These are phyloP conservation scores for Chytridiales sp. DNA, from an alignment of 371 early-diverging fungal genomes.

Conservation along the genomic window DNA sequence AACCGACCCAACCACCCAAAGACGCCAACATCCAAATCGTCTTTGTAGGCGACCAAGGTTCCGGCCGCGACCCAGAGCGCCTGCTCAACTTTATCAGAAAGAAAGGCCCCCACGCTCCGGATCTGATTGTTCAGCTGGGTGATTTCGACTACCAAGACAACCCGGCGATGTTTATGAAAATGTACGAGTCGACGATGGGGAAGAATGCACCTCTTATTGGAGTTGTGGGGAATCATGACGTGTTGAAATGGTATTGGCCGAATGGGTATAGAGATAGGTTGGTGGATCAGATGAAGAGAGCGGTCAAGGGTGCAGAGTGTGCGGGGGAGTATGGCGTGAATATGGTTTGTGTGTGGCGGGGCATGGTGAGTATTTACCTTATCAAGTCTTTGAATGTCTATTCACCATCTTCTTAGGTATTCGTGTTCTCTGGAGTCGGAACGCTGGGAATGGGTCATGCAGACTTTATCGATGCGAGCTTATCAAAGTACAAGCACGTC, in stretches of 20 bases:
- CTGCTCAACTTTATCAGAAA: slow-evolving; percentile 35
- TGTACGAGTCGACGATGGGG: slow-evolving; percentile 19
- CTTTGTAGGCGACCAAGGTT: slow-evolving; percentile 41
- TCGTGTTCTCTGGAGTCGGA: slow-evolving; percentile 44
- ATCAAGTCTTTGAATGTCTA: neutral
- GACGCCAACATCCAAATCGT: slow-evolving; percentile 33
- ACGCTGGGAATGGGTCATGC: slow-evolving; percentile 39
- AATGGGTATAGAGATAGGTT: slow-evolving; percentile 33
- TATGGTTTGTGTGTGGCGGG: slow-evolving; percentile 31
- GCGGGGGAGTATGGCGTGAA: slow-evolving; percentile 43
- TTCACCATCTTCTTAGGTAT: slow-evolving; percentile 11
- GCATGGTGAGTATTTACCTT: slow-evolving; percentile 25
- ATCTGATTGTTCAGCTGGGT: slow-evolving; percentile 28
- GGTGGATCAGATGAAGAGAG: slow-evolving; percentile 12
- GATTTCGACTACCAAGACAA: slow-evolving; percentile 39
- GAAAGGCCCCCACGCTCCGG: slow-evolving; percentile 14
- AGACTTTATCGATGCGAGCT: slow-evolving; percentile 17
- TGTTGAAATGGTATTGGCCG: slow-evolving; percentile 32
- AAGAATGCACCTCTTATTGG: slow-evolving; percentile 30
- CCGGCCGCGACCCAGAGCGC: slow-evolving; percentile 22
- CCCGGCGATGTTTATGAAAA: slow-evolving; percentile 18
- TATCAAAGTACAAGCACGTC: slow-evolving; percentile 19
- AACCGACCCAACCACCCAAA: neutral
- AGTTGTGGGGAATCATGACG: slow-evolving; percentile 45
- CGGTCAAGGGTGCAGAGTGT: slow-evolving; percentile 24